Conservation (phyloP, 2,329 filamentous ascomycete species). For the Lecanicillium sp. region DNA sequence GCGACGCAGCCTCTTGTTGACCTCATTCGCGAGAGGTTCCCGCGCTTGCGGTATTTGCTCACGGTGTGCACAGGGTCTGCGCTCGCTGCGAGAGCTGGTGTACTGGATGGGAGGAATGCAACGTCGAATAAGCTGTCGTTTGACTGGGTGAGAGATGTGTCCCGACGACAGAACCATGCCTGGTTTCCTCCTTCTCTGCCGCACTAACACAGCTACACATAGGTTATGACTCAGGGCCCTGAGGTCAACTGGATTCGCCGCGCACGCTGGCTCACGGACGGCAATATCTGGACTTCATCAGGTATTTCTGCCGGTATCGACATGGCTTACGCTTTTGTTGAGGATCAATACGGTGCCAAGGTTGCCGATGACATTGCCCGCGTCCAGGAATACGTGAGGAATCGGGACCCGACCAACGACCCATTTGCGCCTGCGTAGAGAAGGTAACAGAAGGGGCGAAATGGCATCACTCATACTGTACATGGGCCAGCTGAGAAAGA, state of each 20-base stretch:
- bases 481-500: no score
- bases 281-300: slow-evolving; percentile 54
- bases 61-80: slow-evolving; percentile 56
- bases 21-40: slow-evolving; percentile 35
- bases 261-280: slow-evolving; percentile 54
- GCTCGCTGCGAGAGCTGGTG: slow-evolving; percentile 44
- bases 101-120: slow-evolving; percentile 48
- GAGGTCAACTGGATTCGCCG: slow-evolving; percentile 45
- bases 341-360: slow-evolving; percentile 36
- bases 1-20: slow-evolving; percentile 19
- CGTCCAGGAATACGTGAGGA: slow-evolving; percentile 50
- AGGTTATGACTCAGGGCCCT: slow-evolving; percentile 30
- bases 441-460: no score
- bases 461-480: no score
- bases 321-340: slow-evolving; percentile 25
- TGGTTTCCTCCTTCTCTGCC: background rate
- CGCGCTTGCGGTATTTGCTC: slow-evolving; percentile 42
- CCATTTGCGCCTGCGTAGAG: slow-evolving; percentile 36
- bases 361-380: slow-evolving; percentile 39
- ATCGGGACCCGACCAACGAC: slow-evolving; percentile 40
- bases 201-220: background rate
- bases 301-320: slow-evolving; percentile 42
- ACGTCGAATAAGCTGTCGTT: slow-evolving; percentile 55
- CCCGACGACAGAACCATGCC: background rate
- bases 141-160: slow-evolving; percentile 19